Base-by-base conservation (phyloP, 2,329 filamentous ascomycete species). In the Penicillium sp. region DNA sequence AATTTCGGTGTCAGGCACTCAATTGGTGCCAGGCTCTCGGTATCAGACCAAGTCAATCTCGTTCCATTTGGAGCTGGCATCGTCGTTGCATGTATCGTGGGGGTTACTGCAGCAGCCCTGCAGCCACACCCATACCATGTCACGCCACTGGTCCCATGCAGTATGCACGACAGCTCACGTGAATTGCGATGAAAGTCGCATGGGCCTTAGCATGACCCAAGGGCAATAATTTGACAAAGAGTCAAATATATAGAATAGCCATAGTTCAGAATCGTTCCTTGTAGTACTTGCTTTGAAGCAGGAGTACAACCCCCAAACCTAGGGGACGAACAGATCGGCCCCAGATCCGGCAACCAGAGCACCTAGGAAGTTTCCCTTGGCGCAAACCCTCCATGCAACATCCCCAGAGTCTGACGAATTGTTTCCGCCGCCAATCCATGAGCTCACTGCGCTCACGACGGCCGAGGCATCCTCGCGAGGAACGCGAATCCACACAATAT, bases 371-470 rank as follows among this genome's bases (percentile, higher is more conserved):
- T 74, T 75, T 11, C 73, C 72, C 60, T 74, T 76, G 21, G 69
- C 70, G 43, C 68, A 71, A 0, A 78, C 64, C 56, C 72, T 69
- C 72, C 72, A 77, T 25, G 75, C 73, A 23, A 76, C 70, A 55
- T 60, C 57, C 49, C 15, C 60, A 57, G 34, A 53, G 44, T 11
- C 51, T 39, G 33, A 60, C 48, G 50, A 51, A 31, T 51, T 55
- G 41, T 39, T 57, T 41, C 62, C 62, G 6, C 70, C 67, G 1
- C 76, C 75, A 50, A 77, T 69, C 79, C 79, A 81, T 33, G 77
- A 79, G 65, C 75, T 78, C 57, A 81, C 46, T 33, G 78, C 78
- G 15, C 72, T 72, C 7, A 76, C 69, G 15, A 80, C 75, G 23
- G 73, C 75, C 2, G 70, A 61, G 8, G 71, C 75, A 60, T 81